phyloP scores from a whole-genome alignment of 257 asterid genomes.

The Schizonepeta tenuifolia region DNA sequence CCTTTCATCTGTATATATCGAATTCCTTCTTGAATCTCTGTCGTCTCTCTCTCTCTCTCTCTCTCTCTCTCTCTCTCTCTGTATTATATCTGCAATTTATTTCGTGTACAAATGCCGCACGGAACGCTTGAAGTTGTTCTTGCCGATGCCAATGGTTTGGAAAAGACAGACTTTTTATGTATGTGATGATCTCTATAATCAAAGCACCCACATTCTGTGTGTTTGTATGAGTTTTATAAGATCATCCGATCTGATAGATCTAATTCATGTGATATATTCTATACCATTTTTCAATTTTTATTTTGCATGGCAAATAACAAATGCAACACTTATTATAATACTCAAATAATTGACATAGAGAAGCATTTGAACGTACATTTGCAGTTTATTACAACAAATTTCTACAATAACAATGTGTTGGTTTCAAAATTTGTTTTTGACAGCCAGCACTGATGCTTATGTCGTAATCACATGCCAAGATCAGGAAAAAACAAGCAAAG shows the following conservation, averaged over 20 bases:
- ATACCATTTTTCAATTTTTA: neutral
- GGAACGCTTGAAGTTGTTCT: slow-evolving; percentile 82
- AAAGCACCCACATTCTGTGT: neutral
- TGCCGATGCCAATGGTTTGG: slow-evolving; percentile 61
- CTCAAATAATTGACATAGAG: no score
- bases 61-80: slow-evolving; percentile 1
- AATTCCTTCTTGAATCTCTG: neutral
- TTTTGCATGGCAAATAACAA: neutral
- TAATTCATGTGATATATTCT: neutral
- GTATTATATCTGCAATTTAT: slow-evolving; percentile 9
- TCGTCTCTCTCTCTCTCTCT: neutral
- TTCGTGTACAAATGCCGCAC: slow-evolving; percentile 45
- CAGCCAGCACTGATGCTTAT: slow-evolving; percentile 68
- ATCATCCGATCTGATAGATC: slow-evolving; percentile 7
- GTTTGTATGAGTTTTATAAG: neutral
- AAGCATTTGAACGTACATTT: no score
- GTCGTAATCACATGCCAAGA: slow-evolving; percentile 53
- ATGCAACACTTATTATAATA: no score
- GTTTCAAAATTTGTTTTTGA: neutral
- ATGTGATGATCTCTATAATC: slow-evolving; percentile 22
- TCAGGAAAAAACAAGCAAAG: slow-evolving; percentile 68
- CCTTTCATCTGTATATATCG: slow-evolving; percentile 10
- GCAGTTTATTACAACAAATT: neutral
- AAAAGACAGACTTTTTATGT: slow-evolving; percentile 58
- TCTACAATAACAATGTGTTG: neutral